Conservation (phyloP, 768 basidiomycete genomes). For the Phylloporus sp. region DNA sequence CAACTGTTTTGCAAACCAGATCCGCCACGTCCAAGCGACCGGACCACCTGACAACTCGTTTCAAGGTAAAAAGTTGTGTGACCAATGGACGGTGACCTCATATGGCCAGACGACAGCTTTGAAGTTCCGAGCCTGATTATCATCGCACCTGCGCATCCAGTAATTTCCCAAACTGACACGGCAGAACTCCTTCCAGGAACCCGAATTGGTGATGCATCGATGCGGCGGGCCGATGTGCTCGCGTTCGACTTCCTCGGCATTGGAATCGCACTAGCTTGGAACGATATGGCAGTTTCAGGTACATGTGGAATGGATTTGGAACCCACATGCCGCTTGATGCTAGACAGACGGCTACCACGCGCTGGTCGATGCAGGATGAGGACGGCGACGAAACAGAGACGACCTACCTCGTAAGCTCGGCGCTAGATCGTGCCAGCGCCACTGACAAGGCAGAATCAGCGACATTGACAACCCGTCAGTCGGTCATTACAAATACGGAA, state of each 20-base stretch:
- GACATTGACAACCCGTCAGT: background rate
- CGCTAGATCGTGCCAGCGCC: background rate
- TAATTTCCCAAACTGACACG: constrained; percentile 1
- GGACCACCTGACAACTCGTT: too few species aligned
- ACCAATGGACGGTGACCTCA: too few species aligned
- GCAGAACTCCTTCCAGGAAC: background rate
- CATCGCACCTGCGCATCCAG: background rate
- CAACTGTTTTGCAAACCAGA: too few species aligned
- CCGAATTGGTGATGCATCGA: background rate
- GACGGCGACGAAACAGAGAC: too few species aligned
- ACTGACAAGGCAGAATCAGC: background rate
- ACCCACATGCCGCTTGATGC: too few species aligned
- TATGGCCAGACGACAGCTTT: too few species aligned
- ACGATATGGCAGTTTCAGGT: background rate
- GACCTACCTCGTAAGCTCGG: background rate
- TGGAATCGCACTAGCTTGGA: background rate
- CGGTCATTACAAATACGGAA: background rate
- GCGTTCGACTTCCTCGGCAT: background rate
- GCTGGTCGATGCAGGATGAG: too few species aligned
- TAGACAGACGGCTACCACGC: too few species aligned
- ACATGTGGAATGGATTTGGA: background rate
- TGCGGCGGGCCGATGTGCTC: background rate
- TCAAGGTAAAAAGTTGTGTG: too few species aligned
- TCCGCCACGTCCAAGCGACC: too few species aligned
- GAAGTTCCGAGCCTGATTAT: constrained; percentile 1